Conservation (phyloP, 164 flowering plant species). For the Piper longum region DNA sequence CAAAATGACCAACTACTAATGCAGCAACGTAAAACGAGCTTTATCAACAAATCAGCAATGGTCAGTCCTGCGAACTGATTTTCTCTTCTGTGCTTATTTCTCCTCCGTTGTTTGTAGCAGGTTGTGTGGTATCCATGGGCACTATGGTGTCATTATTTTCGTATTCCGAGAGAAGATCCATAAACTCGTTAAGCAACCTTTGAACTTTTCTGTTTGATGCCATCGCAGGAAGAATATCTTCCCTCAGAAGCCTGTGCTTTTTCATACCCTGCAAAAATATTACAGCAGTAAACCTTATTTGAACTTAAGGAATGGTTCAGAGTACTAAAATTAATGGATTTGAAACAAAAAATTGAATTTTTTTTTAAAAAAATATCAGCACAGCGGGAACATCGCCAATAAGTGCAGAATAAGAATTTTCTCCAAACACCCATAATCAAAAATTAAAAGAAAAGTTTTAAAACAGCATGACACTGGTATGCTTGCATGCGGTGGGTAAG, state of each 20-base stretch:
- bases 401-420: too few relatives aligned
- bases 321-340: too few relatives aligned
- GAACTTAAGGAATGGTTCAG: too few relatives aligned
- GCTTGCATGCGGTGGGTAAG: too few relatives aligned
- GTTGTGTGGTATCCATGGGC: constrained; percentile 11
- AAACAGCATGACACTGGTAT: too few relatives aligned
- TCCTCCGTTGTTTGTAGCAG: neutral
- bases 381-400: too few relatives aligned
- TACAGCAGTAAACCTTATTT: neutral
- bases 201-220: constrained; percentile 95
- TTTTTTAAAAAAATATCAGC: too few relatives aligned
- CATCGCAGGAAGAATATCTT: constrained; percentile 97
- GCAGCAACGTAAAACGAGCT: too few relatives aligned
- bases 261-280: constrained; percentile 57
- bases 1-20: neutral
- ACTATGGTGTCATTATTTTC: constrained; percentile 31
- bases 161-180: constrained; percentile 86
- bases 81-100: neutral
- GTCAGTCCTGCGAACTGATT: neutral
- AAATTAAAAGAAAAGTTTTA: too few relatives aligned
- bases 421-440: too few relatives aligned
- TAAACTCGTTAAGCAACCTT: constrained; percentile 80
- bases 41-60: neutral
- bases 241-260: constrained; percentile 74
- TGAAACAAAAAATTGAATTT: too few relatives aligned